phyloP scores from a whole-genome alignment of 1,284 basidiomycete genomes.

The Neonothopanus nambi region DNA sequence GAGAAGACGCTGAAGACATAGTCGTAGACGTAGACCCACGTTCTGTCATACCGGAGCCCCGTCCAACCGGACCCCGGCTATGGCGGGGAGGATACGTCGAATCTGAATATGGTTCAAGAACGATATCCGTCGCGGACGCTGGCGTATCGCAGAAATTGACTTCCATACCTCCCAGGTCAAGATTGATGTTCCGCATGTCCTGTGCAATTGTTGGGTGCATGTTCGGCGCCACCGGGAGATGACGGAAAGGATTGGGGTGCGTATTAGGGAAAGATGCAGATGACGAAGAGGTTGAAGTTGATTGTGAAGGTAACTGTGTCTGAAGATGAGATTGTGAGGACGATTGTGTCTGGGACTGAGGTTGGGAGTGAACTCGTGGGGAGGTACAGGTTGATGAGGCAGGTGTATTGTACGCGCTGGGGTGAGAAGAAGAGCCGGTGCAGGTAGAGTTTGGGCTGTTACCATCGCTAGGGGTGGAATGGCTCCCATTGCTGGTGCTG shows the following conservation, averaged over 20 bases:
- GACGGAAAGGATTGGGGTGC: not conserved
- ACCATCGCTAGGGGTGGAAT: constrained; percentile 1
- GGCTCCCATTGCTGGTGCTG: not conserved
- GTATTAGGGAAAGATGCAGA: not conserved
- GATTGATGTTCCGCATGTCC: constrained; percentile 29
- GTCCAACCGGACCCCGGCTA: too few species aligned
- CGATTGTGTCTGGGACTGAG: too few species aligned
- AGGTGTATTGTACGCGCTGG: not conserved
- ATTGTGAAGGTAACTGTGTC: too few species aligned
- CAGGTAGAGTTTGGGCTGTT: constrained; percentile 1
- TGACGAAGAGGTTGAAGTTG: too few species aligned
- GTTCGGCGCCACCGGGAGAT: constrained; percentile 14
- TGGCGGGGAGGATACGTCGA: too few species aligned
- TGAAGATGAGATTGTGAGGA: too few species aligned
- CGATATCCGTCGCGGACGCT: too few species aligned
- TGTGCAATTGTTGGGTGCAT: constrained; percentile 32
- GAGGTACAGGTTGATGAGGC: not conserved
- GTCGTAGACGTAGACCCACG: too few species aligned
- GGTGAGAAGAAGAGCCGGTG: not conserved
- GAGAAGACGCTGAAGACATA: too few species aligned
- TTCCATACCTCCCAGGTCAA: constrained; percentile 19
- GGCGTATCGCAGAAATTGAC: constrained; percentile 26
- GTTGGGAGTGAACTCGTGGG: not conserved
- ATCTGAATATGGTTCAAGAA: too few species aligned
- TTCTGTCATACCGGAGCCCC: too few species aligned